Evolutionary conservation across 2,329 filamentous ascomycete genomes (phyloP), one percentile per base, ranked within the genome.

Genomic region (Botrytis cinerea): DNA sequence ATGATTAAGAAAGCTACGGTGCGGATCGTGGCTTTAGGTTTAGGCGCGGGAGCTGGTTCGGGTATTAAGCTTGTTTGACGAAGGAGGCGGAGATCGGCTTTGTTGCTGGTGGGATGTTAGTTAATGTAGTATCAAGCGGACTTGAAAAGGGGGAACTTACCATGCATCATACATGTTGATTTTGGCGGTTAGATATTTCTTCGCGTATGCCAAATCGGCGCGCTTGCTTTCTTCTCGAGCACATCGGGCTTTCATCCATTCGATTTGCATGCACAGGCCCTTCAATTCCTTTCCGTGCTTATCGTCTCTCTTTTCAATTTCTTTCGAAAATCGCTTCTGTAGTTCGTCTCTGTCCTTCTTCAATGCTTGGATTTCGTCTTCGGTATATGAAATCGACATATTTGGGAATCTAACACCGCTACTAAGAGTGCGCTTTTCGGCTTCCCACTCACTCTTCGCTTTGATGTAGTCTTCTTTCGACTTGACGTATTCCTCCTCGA

Each of bases 131-230:
- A 43, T 63, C 45, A 70, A 48, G 71, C 73, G 25, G 62, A 68
- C 69, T 59, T 6, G 32, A 62, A 54, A 48, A 71, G 28, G 28
- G 57, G 73, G 74, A 77, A 91, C 93, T 78, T 91, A 98, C 95
- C 95, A 98, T 84, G 93, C 91, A 80, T 94, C 92, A 79, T 94
- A 94, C 79, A 97, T 89, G 78, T 94, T 90, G 71, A 97, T 89
- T 82, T 94, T 90, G 81, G 93, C 86, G 79, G 91, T 83, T 83
- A 98, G 89, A 82, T 93, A 95, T 77, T 88, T 90, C 87, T 99
- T 99, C 76, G 93, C 93, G 83, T 92, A 97, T 14, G 92, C 93
- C 46, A 95, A 88, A 79, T 95, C 93, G 75, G 88, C 87, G 60
- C 96, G 88, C 83, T 98, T 91, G 69, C 88, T 89, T 78, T 93